Evolutionary conservation across 2,329 filamentous ascomycete species (phyloP).

Genomic region (Neodidymelliopsis sp.): DNA sequence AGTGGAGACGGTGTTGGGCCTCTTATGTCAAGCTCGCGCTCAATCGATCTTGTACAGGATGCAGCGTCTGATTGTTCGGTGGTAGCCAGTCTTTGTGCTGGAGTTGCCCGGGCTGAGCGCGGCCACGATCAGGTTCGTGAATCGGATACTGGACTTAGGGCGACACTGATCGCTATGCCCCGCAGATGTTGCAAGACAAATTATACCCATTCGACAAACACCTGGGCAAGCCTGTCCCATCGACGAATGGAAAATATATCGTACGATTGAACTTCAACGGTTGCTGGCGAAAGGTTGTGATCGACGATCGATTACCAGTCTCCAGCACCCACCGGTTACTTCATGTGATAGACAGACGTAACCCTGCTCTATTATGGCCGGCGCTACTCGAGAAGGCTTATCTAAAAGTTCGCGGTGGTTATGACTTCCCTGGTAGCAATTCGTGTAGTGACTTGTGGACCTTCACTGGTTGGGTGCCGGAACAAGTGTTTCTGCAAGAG

Average conservation of each 20-base stretch:
- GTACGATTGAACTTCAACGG: constrained; percentile 96
- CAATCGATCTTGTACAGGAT: constrained; percentile 90
- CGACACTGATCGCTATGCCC: constrained; percentile 17
- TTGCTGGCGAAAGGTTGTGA: constrained; percentile 82
- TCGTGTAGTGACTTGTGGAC: constrained; percentile 95
- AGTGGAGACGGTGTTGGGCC: constrained; percentile 47
- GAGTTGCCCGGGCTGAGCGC: constrained; percentile 72
- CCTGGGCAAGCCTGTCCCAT: constrained; percentile 65
- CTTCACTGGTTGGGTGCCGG: constrained; percentile 93
- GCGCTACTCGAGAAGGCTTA: constrained; percentile 96
- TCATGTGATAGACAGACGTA: constrained; percentile 85
- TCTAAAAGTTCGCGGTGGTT: constrained; percentile 91
- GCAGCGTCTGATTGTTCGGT: constrained; percentile 96
- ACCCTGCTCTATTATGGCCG: constrained; percentile 86
- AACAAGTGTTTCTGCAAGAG: constrained; percentile 90
- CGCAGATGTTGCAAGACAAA: constrained; percentile 72
- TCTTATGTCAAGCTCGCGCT: constrained; percentile 64
- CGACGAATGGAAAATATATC: constrained; percentile 86
- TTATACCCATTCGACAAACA: constrained; percentile 77
- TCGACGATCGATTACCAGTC: constrained; percentile 86
- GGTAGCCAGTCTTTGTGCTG: constrained; percentile 90
- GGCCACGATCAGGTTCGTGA: constrained; percentile 70
- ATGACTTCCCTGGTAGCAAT: constrained; percentile 97
- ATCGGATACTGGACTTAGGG: neutral
- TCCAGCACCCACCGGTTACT: constrained; percentile 78